Evolutionary conservation across 2,329 filamentous ascomycete species (phyloP), one percentile per base, ranked within the genome.

Genomic region (Monosporascus sp.): DNA sequence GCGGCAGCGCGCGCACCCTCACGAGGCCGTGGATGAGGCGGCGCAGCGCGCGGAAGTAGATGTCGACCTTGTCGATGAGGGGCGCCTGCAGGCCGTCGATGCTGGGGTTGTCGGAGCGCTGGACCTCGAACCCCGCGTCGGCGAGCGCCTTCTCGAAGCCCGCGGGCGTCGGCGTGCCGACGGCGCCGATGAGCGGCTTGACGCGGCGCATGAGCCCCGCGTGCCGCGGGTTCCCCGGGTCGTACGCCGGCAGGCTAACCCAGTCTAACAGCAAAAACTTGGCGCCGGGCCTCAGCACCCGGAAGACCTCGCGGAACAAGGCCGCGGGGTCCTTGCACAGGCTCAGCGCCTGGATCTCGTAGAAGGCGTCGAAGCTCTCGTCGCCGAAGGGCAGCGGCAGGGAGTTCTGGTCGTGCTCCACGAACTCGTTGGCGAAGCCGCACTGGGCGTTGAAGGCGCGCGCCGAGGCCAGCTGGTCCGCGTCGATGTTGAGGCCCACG

Each of bases 261-360:
- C 78, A 81, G 65, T 81, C 78, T 35, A 80, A 67, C 31, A 78
- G 64, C 3, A 77, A 75, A 55, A 81, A 72, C 58, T 71, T 74
- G 11, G 77, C 73, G 15, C 77, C 78, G 1, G 78, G 78, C 62
- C 77, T 77, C 50, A 80, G 58, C 4, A 80, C 68, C 18, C 78
- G 72, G 61, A 70, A 74, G 50, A 80, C 66, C 62, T 81, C 78
- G 48, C 64, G 65, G 66, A 79, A 79, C 11, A 79, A 68, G 7
- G 69, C 65, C 3, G 68, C 60, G 2, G 76, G 68, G 51, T 80
- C 76, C 55, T 77, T 77, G 70, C 75, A 79, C 31, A 73, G 76
- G 70, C 72, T 83, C 63, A 73, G 77, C 52, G 69, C 84, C 72
- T 73, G 85, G 74, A 74, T 85, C 76, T 74, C 79, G 72, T 75